These are phyloP conservation scores for Metschnikowia drakensbergensis DNA, from an alignment of 805 yeast species.

Conservation along the genomic window DNA sequence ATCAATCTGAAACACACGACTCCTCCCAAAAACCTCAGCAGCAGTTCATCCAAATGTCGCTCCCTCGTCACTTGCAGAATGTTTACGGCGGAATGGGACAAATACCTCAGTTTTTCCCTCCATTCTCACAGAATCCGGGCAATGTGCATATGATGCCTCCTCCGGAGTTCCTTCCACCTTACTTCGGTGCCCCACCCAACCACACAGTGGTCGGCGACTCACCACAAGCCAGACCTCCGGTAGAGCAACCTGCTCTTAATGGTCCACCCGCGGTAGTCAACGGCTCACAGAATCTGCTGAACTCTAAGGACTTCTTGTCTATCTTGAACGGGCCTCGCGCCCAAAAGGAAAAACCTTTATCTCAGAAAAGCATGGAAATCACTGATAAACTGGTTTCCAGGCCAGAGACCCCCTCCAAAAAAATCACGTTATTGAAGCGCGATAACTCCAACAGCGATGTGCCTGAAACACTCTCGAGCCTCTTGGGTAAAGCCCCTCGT, in stretches of 20 bases:
- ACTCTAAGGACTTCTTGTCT: slow-evolving; percentile 9
- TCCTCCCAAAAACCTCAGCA: slow-evolving; percentile 7
- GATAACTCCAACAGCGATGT: slow-evolving; percentile 11
- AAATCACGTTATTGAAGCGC: slow-evolving; percentile 17
- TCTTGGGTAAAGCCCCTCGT: slow-evolving; percentile 14
- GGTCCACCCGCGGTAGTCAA: background rate
- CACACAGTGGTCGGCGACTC: background rate
- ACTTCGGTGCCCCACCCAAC: slow-evolving; percentile 2
- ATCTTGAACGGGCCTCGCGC: slow-evolving; percentile 7
- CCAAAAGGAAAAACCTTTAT: background rate
- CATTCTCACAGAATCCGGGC: slow-evolving; percentile 7
- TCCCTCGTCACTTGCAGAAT: slow-evolving; percentile 33
- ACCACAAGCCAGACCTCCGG: background rate
- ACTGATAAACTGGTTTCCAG: background rate
- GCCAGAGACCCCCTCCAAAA: slow-evolving; percentile 14
- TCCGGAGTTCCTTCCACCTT: slow-evolving; percentile 13
- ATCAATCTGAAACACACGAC: background rate
- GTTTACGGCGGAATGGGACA: slow-evolving; percentile 16
- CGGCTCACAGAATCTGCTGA: background rate
- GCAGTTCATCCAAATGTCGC: slow-evolving; percentile 23
- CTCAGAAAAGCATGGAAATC: background rate
- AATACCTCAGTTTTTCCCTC: slow-evolving; percentile 16
- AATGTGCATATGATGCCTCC: slow-evolving; percentile 15
- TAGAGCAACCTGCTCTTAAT: background rate
- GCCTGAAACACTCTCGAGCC: slow-evolving; percentile 15